Evolutionary conservation across 345 rosid species (phyloP).

Genomic region (Passiflora organensis): DNA sequence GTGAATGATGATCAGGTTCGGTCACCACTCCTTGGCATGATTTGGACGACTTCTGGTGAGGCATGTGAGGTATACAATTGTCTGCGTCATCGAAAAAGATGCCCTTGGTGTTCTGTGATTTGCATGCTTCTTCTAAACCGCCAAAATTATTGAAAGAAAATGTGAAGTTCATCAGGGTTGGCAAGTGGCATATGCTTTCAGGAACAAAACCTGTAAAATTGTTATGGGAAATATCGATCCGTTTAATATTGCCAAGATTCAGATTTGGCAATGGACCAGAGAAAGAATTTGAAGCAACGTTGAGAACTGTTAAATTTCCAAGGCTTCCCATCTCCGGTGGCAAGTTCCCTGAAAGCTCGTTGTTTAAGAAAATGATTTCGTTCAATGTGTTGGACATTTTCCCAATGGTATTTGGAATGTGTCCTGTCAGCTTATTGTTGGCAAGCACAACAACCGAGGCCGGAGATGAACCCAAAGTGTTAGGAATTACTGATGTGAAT

Average conservation of each 20-base stretch:
- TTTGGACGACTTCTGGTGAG: conserved; percentile 37
- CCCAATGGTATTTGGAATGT: conserved; percentile 27
- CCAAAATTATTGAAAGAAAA: conserved; percentile 22
- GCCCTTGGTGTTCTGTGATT: conserved; percentile 4
- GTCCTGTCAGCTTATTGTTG: conserved; percentile 20
- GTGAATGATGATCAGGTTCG: conserved; percentile 22
- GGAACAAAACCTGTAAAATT: conserved; percentile 21
- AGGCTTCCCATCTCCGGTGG: conserved; percentile 23
- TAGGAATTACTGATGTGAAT: conserved; percentile 10
- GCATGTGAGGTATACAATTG: conserved; percentile 45
- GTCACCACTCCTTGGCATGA: conserved; percentile 36
- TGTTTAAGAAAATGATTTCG: conserved; percentile 20
- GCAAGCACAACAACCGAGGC: conserved; percentile 21
- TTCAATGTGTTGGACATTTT: conserved; percentile 17
- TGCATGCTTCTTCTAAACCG: conserved; percentile 20
- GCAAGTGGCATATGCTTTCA: conserved; percentile 14
- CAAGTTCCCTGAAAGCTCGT: conserved; percentile 20
- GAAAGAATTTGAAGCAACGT: conserved; percentile 19
- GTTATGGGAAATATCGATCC: conserved; percentile 20
- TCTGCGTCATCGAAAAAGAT: conserved; percentile 14
- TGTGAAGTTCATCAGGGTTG: conserved; percentile 21
- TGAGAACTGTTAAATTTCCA: conserved; percentile 15
- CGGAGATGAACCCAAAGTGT: conserved; percentile 18
- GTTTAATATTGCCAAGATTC: conserved; percentile 14
- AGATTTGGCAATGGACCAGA: conserved; percentile 18